These are phyloP conservation scores for Aphanoascus verrucosus DNA, from an alignment of 2,329 filamentous ascomycete genomes.

Conservation along the genomic window DNA sequence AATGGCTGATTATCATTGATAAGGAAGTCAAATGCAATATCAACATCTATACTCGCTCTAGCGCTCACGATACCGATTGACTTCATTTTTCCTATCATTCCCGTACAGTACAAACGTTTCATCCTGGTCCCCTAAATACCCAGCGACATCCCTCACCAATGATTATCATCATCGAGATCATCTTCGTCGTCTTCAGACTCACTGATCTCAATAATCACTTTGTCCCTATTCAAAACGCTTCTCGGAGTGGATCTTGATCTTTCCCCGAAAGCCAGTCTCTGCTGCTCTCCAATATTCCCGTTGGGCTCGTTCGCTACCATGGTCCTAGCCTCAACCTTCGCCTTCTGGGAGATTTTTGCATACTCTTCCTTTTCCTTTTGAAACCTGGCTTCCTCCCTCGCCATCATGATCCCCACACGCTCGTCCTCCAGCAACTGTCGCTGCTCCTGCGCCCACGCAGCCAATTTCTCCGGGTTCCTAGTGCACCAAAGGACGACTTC, in stretches of 20 bases:
- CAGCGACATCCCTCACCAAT: neutral
- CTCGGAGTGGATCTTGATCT: neutral
- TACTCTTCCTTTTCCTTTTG: neutral
- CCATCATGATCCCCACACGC: neutral
- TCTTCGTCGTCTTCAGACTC: neutral
- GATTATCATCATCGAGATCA: neutral
- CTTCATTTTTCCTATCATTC: no score
- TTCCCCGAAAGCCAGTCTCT: neutral
- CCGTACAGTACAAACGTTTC: neutral
- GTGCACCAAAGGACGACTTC: slow-evolving; percentile 13
- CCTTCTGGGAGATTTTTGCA: no score
- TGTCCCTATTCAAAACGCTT: neutral
- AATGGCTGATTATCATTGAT: no score
- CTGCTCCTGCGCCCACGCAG: slow-evolving; percentile 2
- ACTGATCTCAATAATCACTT: neutral
- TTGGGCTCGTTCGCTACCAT: neutral
- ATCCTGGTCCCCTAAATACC: neutral
- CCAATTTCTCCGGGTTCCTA: neutral
- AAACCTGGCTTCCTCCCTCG: neutral
- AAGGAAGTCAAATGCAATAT: neutral
- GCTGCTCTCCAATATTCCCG: neutral
- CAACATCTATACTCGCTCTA: no score
- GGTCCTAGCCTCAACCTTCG: no score
- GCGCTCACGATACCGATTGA: no score
- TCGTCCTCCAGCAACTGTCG: slow-evolving; percentile 1